Percentiles rank a stretch among this genome's conserved stretches.
Evolutionary conservation across 2,329 filamentous ascomycete species (phyloP).

Genomic region (Diaporthe sp.): DNA sequence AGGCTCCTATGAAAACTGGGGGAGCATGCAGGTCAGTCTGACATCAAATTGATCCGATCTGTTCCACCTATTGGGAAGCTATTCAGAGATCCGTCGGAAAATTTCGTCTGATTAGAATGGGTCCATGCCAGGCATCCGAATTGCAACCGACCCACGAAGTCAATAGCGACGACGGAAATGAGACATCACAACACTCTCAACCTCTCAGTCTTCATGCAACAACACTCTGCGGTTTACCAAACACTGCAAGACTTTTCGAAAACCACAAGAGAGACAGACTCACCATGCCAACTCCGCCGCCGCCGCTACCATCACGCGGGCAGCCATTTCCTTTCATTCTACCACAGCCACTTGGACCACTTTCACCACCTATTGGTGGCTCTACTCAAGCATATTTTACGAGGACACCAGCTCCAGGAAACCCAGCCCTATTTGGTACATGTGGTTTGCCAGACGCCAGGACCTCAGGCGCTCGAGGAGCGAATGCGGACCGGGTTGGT

Average conservation of each 20-base stretch:
- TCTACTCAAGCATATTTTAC: not conserved
- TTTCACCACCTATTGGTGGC: not conserved
- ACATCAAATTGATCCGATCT: not conserved
- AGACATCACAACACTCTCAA: not conserved
- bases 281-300: not conserved
- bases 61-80: not conserved
- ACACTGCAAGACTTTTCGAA: too few species aligned
- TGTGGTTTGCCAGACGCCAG: too few species aligned
- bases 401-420: not conserved
- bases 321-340: conserved; percentile 32
- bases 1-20: not conserved
- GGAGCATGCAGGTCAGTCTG: not conserved
- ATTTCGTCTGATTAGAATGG: not conserved
- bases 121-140: not conserved
- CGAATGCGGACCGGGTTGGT: not conserved
- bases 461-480: too few species aligned
- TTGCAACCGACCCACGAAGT: not conserved
- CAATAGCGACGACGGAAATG: too few species aligned
- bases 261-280: too few species aligned
- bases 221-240: not conserved
- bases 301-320: not conserved
- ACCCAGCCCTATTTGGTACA: not conserved
- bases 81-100: not conserved
- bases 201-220: not conserved
- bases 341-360: conserved; percentile 14